Evolutionary conservation across 2,329 filamentous ascomycete genomes (phyloP), one percentile per base, ranked within the genome.

Genomic region (Aspergillus brasiliensis): DNA sequence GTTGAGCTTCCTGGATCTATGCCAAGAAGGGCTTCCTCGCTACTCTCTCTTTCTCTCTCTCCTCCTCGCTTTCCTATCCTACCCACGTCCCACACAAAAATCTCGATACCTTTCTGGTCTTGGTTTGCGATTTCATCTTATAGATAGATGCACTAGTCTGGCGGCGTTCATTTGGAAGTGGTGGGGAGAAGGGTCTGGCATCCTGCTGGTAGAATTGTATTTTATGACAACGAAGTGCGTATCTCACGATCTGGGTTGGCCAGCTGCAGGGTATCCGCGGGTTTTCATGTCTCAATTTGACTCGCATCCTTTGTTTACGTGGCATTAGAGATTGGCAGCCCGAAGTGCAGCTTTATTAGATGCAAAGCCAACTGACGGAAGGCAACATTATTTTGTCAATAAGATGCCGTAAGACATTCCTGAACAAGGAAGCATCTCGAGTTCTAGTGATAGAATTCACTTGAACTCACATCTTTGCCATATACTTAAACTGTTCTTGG

Each of bases 81-180:
- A n/a, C n/a, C n/a, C n/a, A n/a, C n/a, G n/a, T n/a, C n/a, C n/a
- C n/a, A n/a, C 28, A 49, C 28, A 19, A 2, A 25, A 27, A 28
- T 31, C 25, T n/a, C 13, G 28, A 17, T 6, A 28, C n/a, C 23
- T n/a, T 28, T n/a, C 8, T 27, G 15, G 27, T 53, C 15, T 23
- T 38, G 27, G 19, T 49, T 4, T 37, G 47, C 25, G 37, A 37
- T n/a, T 47, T 48, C 57, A 25, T 44, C 58, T 46, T 31, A 55
- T 40, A 38, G 34, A 53, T 40, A 51, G 44, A 28, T 58, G 53
- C 56, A 61, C 55, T 53, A 40, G 28, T 38, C 46, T 57, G 46
- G 17, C n/a, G 59, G 59, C 51, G 48, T 55, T 57, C 25, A 13
- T 49, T 48, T 28, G 46, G 46, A 49, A 49, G 13, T 17, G 25